phyloP scores from a whole-genome alignment of 805 yeast species.

The Metschnikowia cubensis region DNA sequence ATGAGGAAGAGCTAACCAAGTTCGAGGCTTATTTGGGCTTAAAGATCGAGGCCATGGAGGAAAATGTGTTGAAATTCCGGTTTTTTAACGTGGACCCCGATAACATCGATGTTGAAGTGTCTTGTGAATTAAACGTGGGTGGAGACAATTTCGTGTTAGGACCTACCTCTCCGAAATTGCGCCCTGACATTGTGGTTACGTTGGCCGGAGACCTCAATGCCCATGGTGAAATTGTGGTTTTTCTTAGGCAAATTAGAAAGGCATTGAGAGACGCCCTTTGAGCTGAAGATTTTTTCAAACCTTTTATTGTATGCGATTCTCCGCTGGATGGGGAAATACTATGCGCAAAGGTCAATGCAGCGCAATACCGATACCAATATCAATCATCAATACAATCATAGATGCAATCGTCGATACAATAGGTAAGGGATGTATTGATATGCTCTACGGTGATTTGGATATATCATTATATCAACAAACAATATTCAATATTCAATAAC shows the following conservation, averaged over 20 bases:
- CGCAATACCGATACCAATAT: too few relatives aligned
- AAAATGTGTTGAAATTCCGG: slow-evolving; percentile 44
- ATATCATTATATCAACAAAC: too few relatives aligned
- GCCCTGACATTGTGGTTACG: slow-evolving; percentile 7
- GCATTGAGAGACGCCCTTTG: slow-evolving; percentile 7
- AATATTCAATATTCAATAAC: too few relatives aligned
- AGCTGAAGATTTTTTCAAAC: not conserved
- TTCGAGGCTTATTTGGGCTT: slow-evolving; percentile 56
- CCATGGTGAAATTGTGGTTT: slow-evolving; percentile 14
- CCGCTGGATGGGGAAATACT: not conserved
- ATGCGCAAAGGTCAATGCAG: too few relatives aligned
- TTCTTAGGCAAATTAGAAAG: slow-evolving; percentile 13
- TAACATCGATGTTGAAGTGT: slow-evolving; percentile 39
- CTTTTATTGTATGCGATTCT: not conserved
- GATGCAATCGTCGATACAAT: too few relatives aligned
- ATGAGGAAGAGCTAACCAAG: slow-evolving; percentile 48
- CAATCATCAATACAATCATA: too few relatives aligned
- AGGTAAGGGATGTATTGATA: too few relatives aligned
- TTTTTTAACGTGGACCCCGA: slow-evolving; percentile 47
- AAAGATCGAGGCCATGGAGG: slow-evolving; percentile 46
- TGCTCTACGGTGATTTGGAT: too few relatives aligned
- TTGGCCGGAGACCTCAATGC: slow-evolving; percentile 11
- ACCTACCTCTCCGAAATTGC: slow-evolving; percentile 12
- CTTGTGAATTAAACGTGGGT: slow-evolving; percentile 44
- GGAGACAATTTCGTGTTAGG: slow-evolving; percentile 22